Conservation (phyloP, 305 asterid genomes). For the Fraxinus ornus region DNA sequence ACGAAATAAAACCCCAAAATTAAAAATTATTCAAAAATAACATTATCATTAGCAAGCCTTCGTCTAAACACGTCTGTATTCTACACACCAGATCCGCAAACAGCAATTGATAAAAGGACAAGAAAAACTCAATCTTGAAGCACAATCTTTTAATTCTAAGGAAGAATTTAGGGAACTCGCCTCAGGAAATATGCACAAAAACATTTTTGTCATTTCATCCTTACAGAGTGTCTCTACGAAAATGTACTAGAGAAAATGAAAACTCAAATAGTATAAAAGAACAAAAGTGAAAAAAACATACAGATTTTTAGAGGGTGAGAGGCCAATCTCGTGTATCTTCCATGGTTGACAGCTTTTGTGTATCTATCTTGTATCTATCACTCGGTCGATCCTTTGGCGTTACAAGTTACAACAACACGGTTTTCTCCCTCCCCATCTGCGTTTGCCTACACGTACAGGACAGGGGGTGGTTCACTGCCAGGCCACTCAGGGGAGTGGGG, state of each 20-base stretch:
- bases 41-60: background rate
- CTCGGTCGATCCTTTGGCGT: background rate
- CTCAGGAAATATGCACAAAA: background rate
- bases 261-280: conserved; percentile 1
- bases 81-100: background rate
- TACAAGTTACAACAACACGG: background rate
- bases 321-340: conserved; percentile 23
- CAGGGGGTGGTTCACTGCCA: no score
- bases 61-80: background rate
- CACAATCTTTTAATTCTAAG: background rate
- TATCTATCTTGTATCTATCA: background rate
- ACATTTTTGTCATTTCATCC: conserved; percentile 6
- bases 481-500: no score
- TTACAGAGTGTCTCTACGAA: background rate
- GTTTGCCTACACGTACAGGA: background rate
- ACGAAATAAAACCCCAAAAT: background rate
- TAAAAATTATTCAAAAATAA: background rate
- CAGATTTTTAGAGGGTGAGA: background rate
- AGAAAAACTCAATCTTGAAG: background rate
- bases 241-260: conserved; percentile 10
- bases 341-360: background rate
- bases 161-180: conserved; percentile 21
- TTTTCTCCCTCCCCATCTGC: background rate
- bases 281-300: conserved; percentile 2
- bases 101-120: background rate